Percentiles rank a stretch among this genome's conserved stretches.
phyloP scores from a whole-genome alignment of 2,329 filamentous ascomycete species.

The Paecilomyces sp. region DNA sequence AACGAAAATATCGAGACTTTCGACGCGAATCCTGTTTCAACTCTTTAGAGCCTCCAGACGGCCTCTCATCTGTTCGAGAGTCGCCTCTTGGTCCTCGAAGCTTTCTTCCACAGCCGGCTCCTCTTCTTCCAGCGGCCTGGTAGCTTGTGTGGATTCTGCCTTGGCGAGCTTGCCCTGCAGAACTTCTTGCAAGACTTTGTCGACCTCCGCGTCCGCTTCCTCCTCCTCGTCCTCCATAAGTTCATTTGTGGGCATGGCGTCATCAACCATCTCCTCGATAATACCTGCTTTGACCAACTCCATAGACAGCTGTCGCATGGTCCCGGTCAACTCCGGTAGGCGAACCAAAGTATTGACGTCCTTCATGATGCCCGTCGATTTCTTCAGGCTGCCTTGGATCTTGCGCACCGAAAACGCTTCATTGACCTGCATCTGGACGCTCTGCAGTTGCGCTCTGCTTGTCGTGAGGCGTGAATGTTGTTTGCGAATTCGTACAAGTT shows the following conservation, averaged over 20 bases:
- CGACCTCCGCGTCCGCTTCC: slow-evolving; percentile 78
- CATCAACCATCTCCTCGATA: slow-evolving; percentile 94
- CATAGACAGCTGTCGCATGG: slow-evolving; percentile 79
- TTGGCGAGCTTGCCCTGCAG: slow-evolving; percentile 74
- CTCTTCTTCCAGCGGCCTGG: slow-evolving; percentile 44
- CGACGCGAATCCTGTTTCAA: slow-evolving; percentile 38
- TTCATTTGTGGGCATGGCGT: slow-evolving; percentile 69
- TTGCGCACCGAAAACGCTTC: slow-evolving; percentile 93
- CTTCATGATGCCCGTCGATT: slow-evolving; percentile 90
- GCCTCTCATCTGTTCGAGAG: slow-evolving; percentile 90
- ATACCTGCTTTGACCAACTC: slow-evolving; percentile 93
- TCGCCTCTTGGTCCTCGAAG: slow-evolving; percentile 79
- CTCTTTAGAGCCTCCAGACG: slow-evolving; percentile 86
- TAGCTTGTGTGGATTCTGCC: slow-evolving; percentile 52
- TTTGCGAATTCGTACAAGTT: slow-evolving; percentile 76
- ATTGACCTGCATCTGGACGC: slow-evolving; percentile 94
- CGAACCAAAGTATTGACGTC: slow-evolving; percentile 83
- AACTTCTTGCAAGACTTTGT: slow-evolving; percentile 87
- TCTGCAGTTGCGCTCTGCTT: slow-evolving; percentile 83
- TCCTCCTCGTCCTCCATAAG: slow-evolving; percentile 63
- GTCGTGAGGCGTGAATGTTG: slow-evolving; percentile 69
- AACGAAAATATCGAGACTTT: neutral
- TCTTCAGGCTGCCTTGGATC: slow-evolving; percentile 86
- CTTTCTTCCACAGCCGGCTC: slow-evolving; percentile 55
- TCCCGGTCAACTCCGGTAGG: slow-evolving; percentile 77